Evolutionary conservation across 2,329 filamentous ascomycete genomes (phyloP).

Genomic region (Aspergillus ustus): DNA sequence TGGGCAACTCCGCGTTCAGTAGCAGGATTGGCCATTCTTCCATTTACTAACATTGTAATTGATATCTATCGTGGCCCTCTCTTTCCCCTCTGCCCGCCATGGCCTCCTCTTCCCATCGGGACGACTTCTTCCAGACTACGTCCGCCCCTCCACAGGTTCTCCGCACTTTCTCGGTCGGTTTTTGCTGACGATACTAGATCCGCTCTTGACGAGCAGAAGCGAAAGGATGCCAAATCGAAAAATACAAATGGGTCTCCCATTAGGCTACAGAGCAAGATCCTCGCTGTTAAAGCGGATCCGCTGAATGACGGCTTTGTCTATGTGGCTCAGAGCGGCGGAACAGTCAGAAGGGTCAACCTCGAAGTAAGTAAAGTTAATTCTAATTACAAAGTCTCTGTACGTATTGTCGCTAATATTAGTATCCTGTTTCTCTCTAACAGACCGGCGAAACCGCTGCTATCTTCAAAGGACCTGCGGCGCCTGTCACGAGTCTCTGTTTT

Average conservation of each 20-base stretch:
- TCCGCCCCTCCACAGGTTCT: constrained; percentile 49
- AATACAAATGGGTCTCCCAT: constrained; percentile 87
- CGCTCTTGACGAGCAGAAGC: constrained; percentile 53
- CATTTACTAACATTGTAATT: not conserved
- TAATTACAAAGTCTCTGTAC: constrained; percentile 12
- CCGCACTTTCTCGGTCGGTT: constrained; percentile 5
- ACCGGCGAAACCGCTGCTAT: constrained; percentile 50
- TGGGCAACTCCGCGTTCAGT: not conserved
- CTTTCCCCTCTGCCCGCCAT: constrained; percentile 40
- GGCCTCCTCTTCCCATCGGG: constrained; percentile 73
- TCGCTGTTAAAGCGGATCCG: constrained; percentile 74
- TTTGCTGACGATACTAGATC: constrained; percentile 44
- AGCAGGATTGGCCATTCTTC: not conserved
- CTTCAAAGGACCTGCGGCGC: constrained; percentile 77
- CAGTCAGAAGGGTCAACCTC: constrained; percentile 72
- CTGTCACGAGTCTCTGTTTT: constrained; percentile 76
- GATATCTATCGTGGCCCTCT: not conserved
- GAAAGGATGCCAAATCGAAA: constrained; percentile 74
- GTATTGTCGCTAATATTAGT: constrained; percentile 18
- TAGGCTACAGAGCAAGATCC: constrained; percentile 80
- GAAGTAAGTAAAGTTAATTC: constrained; percentile 65
- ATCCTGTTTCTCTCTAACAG: constrained; percentile 34
- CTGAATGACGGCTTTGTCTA: constrained; percentile 67
- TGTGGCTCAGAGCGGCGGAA: constrained; percentile 85
- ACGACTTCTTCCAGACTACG: constrained; percentile 93